These are phyloP conservation scores for Rhododendron ferrugineum DNA, from an alignment of 148 eudicot genomes.

Conservation along the genomic window DNA sequence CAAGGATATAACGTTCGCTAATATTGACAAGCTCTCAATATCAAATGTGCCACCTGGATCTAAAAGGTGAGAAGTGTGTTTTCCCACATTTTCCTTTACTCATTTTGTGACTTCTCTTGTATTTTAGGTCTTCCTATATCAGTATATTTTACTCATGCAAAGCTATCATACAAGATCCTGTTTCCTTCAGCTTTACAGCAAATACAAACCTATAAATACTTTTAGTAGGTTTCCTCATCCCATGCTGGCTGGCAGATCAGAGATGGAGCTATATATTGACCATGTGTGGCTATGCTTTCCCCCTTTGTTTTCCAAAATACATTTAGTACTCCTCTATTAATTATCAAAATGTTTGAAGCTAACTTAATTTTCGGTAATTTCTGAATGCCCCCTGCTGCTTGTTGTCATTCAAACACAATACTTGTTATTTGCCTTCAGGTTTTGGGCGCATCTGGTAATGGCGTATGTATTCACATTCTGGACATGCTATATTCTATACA, in stretches of 20 bases:
- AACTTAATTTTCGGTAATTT: neutral
- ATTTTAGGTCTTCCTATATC: neutral
- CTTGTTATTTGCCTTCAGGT: constrained; percentile 40
- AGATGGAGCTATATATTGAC: neutral
- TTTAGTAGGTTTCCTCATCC: neutral
- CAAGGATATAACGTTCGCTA: constrained; percentile 54
- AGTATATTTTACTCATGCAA: neutral
- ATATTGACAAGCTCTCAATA: constrained; percentile 90
- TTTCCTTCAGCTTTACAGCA: neutral
- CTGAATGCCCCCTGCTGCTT: neutral
- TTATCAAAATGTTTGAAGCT: neutral
- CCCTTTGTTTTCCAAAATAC: neutral
- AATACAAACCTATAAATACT: neutral
- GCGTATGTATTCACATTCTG: constrained; percentile 78
- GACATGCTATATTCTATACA: constrained; percentile 68
- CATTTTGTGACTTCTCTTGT: constrained; percentile 1
- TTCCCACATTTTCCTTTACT: neutral
- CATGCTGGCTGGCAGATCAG: neutral
- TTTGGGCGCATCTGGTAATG: constrained; percentile 73
- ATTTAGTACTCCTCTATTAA: neutral
- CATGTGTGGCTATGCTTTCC: neutral
- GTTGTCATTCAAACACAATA: neutral
- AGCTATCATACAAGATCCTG: neutral
- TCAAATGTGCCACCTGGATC: constrained; percentile 81
- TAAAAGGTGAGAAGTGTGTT: constrained; percentile 47